A percentile compares a stretch with the other conserved stretches of the same genome.
Evolutionary conservation across 192 early-diverging fungal species (phyloP).

Genomic region (Phlyctochytrium arcticum): DNA sequence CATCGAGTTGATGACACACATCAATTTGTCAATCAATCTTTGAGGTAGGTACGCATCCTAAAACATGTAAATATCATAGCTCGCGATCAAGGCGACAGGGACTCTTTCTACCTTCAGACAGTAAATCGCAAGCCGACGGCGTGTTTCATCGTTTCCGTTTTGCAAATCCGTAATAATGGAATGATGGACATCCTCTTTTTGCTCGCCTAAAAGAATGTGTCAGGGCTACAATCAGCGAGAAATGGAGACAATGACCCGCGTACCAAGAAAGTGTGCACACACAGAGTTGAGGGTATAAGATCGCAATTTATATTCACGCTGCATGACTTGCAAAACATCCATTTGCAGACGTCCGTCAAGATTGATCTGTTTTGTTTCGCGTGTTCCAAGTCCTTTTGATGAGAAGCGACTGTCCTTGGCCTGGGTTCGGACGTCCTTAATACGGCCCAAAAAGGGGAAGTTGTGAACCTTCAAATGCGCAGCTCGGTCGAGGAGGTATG

Average conservation of each 20-base stretch:
- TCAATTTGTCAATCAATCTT: slow-evolving; percentile 92
- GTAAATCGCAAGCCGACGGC: slow-evolving; percentile 91
- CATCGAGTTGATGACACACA: slow-evolving; percentile 94
- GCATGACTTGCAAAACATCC: slow-evolving; percentile 91
- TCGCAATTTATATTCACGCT: slow-evolving; percentile 91
- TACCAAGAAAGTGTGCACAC: slow-evolving; percentile 86
- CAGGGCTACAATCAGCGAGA: background rate
- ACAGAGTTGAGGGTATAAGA: slow-evolving; percentile 96
- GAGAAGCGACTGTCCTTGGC: slow-evolving; percentile 82
- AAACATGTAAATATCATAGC: background rate
- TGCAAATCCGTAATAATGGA: slow-evolving; percentile 98
- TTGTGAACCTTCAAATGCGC: slow-evolving; percentile 63
- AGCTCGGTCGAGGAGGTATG: slow-evolving; percentile 90
- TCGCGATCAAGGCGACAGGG: too few species aligned
- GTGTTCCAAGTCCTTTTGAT: slow-evolving; percentile 90
- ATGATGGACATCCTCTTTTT: slow-evolving; percentile 99
- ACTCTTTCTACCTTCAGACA: slow-evolving; percentile 74
- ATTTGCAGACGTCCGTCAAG: slow-evolving; percentile 87
- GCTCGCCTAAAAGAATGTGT: slow-evolving; percentile 61
- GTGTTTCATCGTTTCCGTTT: slow-evolving; percentile 91
- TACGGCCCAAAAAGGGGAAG: slow-evolving; percentile 84
- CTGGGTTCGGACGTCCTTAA: slow-evolving; percentile 23
- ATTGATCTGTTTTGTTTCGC: slow-evolving; percentile 85
- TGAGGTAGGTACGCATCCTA: slow-evolving; percentile 91
- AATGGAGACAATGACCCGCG: background rate